Base-by-base conservation (phyloP, 2,329 filamentous ascomycete genomes). In the Aspergillus phoenicis region DNA sequence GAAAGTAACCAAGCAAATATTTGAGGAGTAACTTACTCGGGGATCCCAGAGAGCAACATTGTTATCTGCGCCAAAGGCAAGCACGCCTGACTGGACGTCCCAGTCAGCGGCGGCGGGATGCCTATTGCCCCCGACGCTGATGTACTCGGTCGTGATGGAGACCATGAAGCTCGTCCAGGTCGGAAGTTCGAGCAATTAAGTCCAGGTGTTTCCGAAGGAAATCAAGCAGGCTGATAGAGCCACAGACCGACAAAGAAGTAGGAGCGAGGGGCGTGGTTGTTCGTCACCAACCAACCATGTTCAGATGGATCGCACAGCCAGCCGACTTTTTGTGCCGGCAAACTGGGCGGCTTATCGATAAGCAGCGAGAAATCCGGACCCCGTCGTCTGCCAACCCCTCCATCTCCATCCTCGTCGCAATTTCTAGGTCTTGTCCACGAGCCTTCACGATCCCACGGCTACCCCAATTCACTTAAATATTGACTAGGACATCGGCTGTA, bases 21-120 rank as follows among this genome's bases (percentile, higher is more conserved):
- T 38, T 4, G 7, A 59, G 45, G 5, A 10, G 24, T 48, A 36
- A 13, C 87, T 77, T 82, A 93, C 91, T 73, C 84, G 77, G 59
- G 93, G 93, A 73, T 87, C 83, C 95, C 95, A 99, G 43, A 98
- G 74, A 47, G 93, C 94, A 68, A 99, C 85, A 78, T 95, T 95
- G 68, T 89, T 88, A 77, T 96, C 91, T 8, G 93, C 89, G 33
- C 95, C 95, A 79, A 91, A 99, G 30, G 93, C 95, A 57, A 99
- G 82, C 48, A 93, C 74, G 8, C 90, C 91, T 20, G 81, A 80
- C 64, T 84, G 79, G 20, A 78, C 73, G 72, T 90, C 87, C 95
- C 95, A 99, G 79, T 98, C 94, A 28, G 94, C 93, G 28, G 92
- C 91, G 15, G 89, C 88, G 17, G 94, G 90, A 71, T 98, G 91